These are phyloP conservation scores for Pyrenochaeta sp. DNA, from an alignment of 2,329 filamentous ascomycete genomes.

Conservation along the genomic window DNA sequence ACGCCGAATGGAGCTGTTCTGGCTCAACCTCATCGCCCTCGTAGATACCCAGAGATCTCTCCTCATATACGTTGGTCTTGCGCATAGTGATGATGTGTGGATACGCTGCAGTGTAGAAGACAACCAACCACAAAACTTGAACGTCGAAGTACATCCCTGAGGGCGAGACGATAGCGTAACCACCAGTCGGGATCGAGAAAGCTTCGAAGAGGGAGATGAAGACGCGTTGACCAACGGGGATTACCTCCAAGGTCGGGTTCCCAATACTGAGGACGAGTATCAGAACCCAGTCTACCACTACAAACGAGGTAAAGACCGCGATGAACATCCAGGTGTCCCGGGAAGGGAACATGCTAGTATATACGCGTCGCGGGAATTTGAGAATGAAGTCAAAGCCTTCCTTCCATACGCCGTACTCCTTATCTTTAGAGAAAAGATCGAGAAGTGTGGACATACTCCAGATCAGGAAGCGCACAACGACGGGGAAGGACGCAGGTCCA, in stretches of 20 bases:
- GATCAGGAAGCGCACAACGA: conserved; percentile 25
- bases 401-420: conserved; percentile 32
- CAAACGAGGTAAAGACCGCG: conserved; percentile 25
- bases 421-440: conserved; percentile 21
- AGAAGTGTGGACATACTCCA: conserved; percentile 27
- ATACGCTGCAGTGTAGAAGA: conserved; percentile 30
- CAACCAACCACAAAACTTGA: conserved; percentile 28
- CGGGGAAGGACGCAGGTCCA: conserved; percentile 25
- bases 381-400: conserved; percentile 30
- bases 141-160: conserved; percentile 30
- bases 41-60: conserved; percentile 26
- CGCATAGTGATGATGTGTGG: conserved; percentile 33
- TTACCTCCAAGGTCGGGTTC: conserved; percentile 28
- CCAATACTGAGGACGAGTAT: conserved; percentile 28
- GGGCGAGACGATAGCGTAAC: conserved; percentile 28
- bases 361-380: conserved; percentile 30
- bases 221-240: conserved; percentile 26
- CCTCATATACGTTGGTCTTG: conserved; percentile 30
- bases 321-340: conserved; percentile 29
- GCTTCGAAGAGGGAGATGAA: conserved; percentile 32
- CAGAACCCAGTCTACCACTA: conserved; percentile 26
- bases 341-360: conserved; percentile 30
- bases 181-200: conserved; percentile 31
- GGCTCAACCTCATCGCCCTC: conserved; percentile 26
- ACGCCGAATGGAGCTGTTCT: conserved; percentile 29